phyloP scores from a whole-genome alignment of 148 eudicot genomes.

The Vaccinium corymbosum region DNA sequence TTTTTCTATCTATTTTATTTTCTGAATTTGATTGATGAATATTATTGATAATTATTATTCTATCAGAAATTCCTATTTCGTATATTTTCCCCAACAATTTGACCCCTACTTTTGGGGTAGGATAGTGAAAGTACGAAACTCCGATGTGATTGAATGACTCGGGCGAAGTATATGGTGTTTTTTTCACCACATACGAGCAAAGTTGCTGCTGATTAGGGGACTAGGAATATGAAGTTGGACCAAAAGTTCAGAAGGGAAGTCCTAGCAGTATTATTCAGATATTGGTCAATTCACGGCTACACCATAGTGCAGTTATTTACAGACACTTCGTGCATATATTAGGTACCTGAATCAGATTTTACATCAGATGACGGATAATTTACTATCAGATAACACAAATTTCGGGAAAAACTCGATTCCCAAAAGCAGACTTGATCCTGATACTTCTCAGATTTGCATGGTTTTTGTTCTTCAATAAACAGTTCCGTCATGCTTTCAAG shows the following conservation, averaged over 20 bases:
- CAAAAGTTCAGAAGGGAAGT: neutral
- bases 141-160: neutral
- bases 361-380: neutral
- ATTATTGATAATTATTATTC: no score
- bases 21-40: no score
- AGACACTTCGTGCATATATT: neutral
- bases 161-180: neutral
- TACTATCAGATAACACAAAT: neutral
- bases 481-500: neutral
- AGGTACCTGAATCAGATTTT: neutral
- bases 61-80: no score
- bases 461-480: neutral
- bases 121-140: neutral
- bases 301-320: neutral
- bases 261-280: neutral
- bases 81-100: no score
- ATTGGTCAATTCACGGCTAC: neutral
- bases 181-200: neutral
- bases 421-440: neutral
- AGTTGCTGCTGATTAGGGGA: neutral
- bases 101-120: neutral
- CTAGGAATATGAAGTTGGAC: neutral
- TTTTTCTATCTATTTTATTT: no score
- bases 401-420: neutral
- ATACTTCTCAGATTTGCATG: neutral